Base-by-base conservation (phyloP, 257 asterid genomes). In the Buddleja alternifolia region DNA sequence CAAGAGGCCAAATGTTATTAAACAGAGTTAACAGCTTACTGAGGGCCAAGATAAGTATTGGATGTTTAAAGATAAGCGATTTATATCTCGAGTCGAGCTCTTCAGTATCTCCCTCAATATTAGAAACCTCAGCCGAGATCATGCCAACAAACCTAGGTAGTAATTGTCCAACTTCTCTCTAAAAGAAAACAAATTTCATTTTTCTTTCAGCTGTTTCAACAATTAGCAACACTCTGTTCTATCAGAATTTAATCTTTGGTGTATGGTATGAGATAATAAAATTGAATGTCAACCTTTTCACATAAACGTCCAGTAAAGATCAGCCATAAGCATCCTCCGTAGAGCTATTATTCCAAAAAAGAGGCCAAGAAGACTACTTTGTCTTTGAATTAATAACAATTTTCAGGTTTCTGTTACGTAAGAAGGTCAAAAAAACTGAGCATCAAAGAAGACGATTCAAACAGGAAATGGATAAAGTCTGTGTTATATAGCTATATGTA, bases 71-170 rank as follows among this genome's bases (percentile, higher is more conserved):
- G 32, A 37, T 15, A 19, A 5, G 15, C 15, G 34, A 37, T 34
- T 37, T 56, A 19, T n/a, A n/a, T n/a, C n/a, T n/a, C n/a, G n/a
- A n/a, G n/a, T n/a, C n/a, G n/a, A n/a, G 64, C 32, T 58, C 46
- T 58, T 58, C 16, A 17, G 64, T 23, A 60, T 60, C 42, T 39
- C 66, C 34, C 37, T 60, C 36, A 10, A 25, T 10, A 42, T 60
- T 37, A 19, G 25, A 39, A 9, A 24, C 16, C 42, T 23, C 29
- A 59, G 2, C 23, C 12, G 39, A 10, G 37, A 29, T 29, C 11
- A 10, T 14, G 20, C 19, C 52, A 14, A 14, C 52, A 45, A 40
- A n/a, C 23, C 65, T 36, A 17, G 42, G 12, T 40, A 21, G 17
- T 40, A 19, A 60, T 41, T 36, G 11, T 40, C 20, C 20, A 12